These are phyloP conservation scores for Daedalea quercina DNA, from an alignment of 768 basidiomycete species.

Conservation along the genomic window DNA sequence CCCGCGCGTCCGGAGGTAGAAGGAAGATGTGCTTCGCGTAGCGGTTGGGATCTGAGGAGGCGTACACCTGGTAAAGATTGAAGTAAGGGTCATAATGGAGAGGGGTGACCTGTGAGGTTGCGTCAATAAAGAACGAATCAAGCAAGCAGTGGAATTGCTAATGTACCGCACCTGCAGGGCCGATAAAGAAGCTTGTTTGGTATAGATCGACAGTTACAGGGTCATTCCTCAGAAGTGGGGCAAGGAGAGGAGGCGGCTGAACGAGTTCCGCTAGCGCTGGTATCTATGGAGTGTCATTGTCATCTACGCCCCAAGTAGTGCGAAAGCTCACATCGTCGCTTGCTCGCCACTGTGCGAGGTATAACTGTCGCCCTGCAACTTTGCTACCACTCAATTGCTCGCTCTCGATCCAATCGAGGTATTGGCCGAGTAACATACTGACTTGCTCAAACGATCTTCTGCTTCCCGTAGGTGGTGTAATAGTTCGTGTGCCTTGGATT, in stretches of 20 bases:
- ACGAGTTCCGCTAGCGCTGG: conserved; percentile 5
- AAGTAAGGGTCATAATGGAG: conserved; percentile 20
- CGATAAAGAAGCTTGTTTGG: conserved; percentile 18
- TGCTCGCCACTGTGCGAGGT: conserved; percentile 16
- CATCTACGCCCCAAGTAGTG: no score
- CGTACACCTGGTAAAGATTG: conserved; percentile 17
- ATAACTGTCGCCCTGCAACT: conserved; percentile 5
- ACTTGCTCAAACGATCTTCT: conserved; percentile 10
- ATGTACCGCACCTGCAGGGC: conserved; percentile 15
- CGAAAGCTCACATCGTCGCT: conserved; percentile 17
- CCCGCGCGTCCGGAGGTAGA: conserved; percentile 12
- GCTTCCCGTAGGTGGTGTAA: conserved; percentile 9
- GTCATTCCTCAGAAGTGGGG: conserved; percentile 6
- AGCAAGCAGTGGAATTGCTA: background rate
- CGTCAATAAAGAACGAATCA: no score
- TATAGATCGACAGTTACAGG: conserved; percentile 13
- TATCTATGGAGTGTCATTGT: conserved; percentile 1
- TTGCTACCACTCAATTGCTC: conserved; percentile 4
- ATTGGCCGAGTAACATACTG: conserved; percentile 11
- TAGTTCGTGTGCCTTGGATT: conserved; percentile 1
- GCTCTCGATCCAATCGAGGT: conserved; percentile 17
- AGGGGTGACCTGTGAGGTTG: conserved; percentile 13
- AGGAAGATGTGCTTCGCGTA: conserved; percentile 19
- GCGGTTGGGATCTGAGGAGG: conserved; percentile 10
- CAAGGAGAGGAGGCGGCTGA: conserved; percentile 9